Conservation (phyloP, 495 filamentous ascomycete species). For the Bacidia rubella region DNA sequence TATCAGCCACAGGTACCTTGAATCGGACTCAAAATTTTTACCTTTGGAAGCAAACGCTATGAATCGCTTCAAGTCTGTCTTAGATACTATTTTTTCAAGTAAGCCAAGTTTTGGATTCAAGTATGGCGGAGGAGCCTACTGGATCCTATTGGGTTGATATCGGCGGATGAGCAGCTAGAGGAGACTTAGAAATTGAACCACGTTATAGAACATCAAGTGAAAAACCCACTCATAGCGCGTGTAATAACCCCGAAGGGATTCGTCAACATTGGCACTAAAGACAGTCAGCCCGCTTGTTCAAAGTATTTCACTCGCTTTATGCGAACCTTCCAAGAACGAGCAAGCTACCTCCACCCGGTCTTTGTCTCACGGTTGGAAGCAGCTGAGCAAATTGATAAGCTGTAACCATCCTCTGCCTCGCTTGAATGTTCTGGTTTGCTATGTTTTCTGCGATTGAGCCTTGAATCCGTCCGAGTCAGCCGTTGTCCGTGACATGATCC, state of each 20-base stretch:
- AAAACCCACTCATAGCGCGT: background rate
- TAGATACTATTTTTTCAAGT: conserved; percentile 48
- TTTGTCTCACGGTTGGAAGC: conserved; percentile 40
- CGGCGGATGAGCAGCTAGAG: background rate
- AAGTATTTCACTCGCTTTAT: too few species aligned
- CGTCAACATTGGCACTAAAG: conserved; percentile 1
- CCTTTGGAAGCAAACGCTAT: conserved; percentile 46
- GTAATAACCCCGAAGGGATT: background rate
- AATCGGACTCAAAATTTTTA: too few species aligned
- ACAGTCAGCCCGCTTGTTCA: too few species aligned
- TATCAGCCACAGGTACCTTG: conserved; percentile 55
- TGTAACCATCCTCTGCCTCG: conserved; percentile 61
- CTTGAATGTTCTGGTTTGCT: background rate
- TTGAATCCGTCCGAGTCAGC: background rate
- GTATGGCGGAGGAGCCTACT: background rate
- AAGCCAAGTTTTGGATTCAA: background rate
- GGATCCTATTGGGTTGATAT: background rate
- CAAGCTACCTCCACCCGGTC: conserved; percentile 40
- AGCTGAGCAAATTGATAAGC: conserved; percentile 51
- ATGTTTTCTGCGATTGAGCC: too few species aligned
- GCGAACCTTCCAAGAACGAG: conserved; percentile 54
- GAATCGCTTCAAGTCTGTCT: conserved; percentile 59
- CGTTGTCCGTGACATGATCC: conserved; percentile 19
- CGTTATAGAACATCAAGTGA: background rate
- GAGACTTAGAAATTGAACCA: background rate